Base-by-base conservation (phyloP, 2,329 filamentous ascomycete species). In the Endocalyx cinctus region DNA sequence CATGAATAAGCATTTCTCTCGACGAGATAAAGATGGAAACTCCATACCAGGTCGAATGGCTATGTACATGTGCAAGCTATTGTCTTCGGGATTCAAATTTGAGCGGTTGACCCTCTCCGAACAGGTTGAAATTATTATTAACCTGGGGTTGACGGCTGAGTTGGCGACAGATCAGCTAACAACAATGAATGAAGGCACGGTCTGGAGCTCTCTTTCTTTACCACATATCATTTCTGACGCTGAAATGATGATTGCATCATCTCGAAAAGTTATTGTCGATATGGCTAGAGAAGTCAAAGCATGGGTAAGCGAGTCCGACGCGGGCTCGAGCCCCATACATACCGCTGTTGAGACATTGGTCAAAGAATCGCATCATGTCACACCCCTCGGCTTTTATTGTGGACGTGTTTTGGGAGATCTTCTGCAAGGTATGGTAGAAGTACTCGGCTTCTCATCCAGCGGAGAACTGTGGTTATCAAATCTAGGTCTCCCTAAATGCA, bases 41-140 rank as follows among this genome's bases (percentile, higher is more conserved):
- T 87, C 87, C 2, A 67, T 84, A 34, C 78, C 87, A 1, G 75
- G 86, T 11, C 74, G 90, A 35, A 84, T 94, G 64, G 78, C 82
- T 1, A 68, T 82, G 30, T 95, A 88, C 54, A 73, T 78, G 0
- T 66, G 70, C 5, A 71, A 70, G 30, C 54, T 92, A 1, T 53
- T 88, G 0, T 50, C 57, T 1, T 55, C 59, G 4, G 59, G 62
- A 0, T 45, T 70, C 8, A 46, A 63, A 3, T 35, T 70, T 1
- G 45, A 60, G 0, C 46, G 55, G 0, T 41, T 76, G 0, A 62
- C 71, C 1, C 48, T 51, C 3, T 51, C 62, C 2, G 59, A 63
- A 14, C 66, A 69, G 32, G 56, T 69, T 7, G 70, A 79, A 35
- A 47, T 78, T 2, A 33, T 80, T 2, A 69, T 70, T 39, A 58